These are phyloP conservation scores for Penicillium brevicompactum DNA, from an alignment of 2,329 filamentous ascomycete genomes.

Conservation along the genomic window DNA sequence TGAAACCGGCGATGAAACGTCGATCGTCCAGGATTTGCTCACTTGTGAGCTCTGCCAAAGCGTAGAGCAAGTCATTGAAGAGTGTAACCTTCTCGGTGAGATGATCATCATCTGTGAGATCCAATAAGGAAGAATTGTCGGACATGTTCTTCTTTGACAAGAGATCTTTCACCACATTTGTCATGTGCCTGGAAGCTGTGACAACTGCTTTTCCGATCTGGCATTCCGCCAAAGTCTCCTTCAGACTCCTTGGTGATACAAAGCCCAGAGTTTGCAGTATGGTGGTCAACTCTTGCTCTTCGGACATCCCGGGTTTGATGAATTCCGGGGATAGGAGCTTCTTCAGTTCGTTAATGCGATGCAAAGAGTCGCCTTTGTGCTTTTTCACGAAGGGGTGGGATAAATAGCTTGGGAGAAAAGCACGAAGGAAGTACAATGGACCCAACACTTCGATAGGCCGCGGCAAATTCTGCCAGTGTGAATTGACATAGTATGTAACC, in stretches of 20 bases:
- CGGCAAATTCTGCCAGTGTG: slow-evolving; percentile 29
- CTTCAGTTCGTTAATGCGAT: neutral
- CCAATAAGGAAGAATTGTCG: neutral
- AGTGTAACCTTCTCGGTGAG: neutral
- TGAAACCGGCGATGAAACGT: neutral
- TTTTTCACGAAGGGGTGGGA: neutral
- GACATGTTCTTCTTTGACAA: neutral
- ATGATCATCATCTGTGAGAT: neutral
- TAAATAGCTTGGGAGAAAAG: slow-evolving; percentile 23
- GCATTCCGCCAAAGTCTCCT: neutral
- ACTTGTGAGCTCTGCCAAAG: neutral
- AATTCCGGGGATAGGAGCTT: neutral
- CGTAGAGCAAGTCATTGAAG: neutral
- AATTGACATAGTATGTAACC: slow-evolving; percentile 39
- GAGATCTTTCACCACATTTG: neutral
- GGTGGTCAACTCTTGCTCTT: neutral
- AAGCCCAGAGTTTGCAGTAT: neutral
- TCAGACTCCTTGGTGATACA: neutral
- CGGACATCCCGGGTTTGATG: neutral
- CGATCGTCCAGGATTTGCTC: neutral
- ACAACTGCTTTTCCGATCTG: neutral
- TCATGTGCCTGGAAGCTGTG: neutral
- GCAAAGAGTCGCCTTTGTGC: neutral
- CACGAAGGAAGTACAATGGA: slow-evolving; percentile 33
- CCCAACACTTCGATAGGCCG: slow-evolving; percentile 34